A percentile compares a stretch with the other conserved stretches of the same genome.
phyloP scores from a whole-genome alignment of 305 asterid species.

The Coffea humblotiana region DNA sequence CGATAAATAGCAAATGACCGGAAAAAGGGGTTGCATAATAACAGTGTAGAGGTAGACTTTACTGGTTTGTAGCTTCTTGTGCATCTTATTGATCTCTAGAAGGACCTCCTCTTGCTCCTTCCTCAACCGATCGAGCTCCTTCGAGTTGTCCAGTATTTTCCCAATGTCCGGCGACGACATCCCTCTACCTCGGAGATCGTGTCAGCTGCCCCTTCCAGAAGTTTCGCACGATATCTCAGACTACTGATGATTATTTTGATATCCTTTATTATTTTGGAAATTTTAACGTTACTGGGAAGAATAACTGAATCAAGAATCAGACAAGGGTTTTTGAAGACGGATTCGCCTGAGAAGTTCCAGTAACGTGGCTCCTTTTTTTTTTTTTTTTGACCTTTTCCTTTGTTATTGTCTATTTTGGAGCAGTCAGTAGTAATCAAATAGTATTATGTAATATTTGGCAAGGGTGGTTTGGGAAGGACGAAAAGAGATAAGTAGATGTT shows the following conservation, averaged over 20 bases:
- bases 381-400: background rate
- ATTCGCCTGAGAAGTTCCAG: constrained; percentile 18
- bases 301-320: constrained; percentile 2
- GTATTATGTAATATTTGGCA: background rate
- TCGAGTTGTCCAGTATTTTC: constrained; percentile 70
- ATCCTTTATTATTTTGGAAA: background rate
- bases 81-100: constrained; percentile 86
- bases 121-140: constrained; percentile 95
- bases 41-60: constrained; percentile 26
- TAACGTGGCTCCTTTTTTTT: background rate
- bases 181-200: constrained; percentile 8
- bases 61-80: constrained; percentile 80
- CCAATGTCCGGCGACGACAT: constrained; percentile 78
- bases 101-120: constrained; percentile 75
- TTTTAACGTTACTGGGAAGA: background rate
- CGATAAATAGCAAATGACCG: background rate
- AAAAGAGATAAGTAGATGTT: background rate
- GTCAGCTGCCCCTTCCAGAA: background rate
- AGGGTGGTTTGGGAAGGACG: constrained; percentile 7
- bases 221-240: background rate
- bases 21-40: background rate
- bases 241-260: background rate
- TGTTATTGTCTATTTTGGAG: background rate
- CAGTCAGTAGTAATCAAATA: no score
- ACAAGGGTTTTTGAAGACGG: constrained; percentile 5